Base-by-base conservation (phyloP, 192 early-diverging fungal species). In the Gaertneriomyces sp. region DNA sequence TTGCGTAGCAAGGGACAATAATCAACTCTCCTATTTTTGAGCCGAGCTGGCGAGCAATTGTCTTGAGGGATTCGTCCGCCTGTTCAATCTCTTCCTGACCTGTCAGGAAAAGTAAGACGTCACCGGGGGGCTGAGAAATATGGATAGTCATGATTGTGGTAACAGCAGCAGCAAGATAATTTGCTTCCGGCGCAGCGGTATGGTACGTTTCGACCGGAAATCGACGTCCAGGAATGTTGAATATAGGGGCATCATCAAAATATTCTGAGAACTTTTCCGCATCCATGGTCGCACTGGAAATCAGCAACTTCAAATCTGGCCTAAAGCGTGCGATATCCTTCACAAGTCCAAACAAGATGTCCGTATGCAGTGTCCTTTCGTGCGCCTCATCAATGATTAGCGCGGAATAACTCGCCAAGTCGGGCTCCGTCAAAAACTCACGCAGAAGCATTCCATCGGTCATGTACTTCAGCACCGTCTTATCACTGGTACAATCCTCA, bases 371-470 rank as follows among this genome's bases (percentile, higher is more conserved):
- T 10, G 95, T 96, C 50, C 97, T 85, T 70, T 99, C 97, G 79
- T 99, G 97, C 49, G 94, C 95, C 72, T 99, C 97, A 73, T 99
- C 97, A 60, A 99, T 96, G 71, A 99, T 99, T 60, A 99, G 75
- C 59, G 91, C 91, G 42, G 84, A 90, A 73, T 99, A 99, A 14
- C 83, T 83, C 16, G 81, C 87, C 53, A 99, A 78, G 69, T 96
- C 93, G 0, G 96, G 95, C 69, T 96, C 95, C 5, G 93, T 93
- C 82, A 99, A 85, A 64, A 96, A 99, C 75, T 99, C 97, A 52
- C 97, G 85, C 17, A 99, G 84, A 19, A 99, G 78, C 91, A 96
- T 92, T 56, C 97, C 97, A 73, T 98, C 97, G 0, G 97, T 99
- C 97, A 99, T 98, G 64, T 98, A 98, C 71, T 98, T 97, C 55